phyloP scores from a whole-genome alignment of 768 basidiomycete species.

The Collybia sordida region DNA sequence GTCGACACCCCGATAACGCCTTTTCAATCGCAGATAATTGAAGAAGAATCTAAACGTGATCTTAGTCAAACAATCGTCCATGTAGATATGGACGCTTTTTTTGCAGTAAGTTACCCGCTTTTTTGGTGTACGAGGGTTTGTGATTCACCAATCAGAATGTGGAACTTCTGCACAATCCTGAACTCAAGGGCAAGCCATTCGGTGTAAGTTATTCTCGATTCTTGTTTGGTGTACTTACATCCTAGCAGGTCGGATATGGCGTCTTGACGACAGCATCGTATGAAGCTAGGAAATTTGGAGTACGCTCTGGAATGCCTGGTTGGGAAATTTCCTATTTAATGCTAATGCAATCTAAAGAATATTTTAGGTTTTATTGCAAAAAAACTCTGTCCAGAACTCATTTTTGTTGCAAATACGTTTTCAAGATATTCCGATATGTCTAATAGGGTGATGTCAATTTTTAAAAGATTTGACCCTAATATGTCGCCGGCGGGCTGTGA shows the following conservation, averaged over 20 bases:
- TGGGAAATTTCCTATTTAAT: constrained; percentile 11
- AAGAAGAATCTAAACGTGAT: constrained; percentile 76
- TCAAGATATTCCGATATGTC: constrained; percentile 72
- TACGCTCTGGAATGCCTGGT: constrained; percentile 97
- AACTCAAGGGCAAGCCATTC: constrained; percentile 70
- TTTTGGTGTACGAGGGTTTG: neutral
- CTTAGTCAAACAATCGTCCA: constrained; percentile 86
- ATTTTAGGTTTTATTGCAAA: constrained; percentile 81
- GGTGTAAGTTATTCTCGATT: constrained; percentile 43
- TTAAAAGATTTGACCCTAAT: constrained; percentile 70
- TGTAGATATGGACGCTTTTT: constrained; percentile 96
- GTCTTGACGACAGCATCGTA: constrained; percentile 90
- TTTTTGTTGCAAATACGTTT: constrained; percentile 60
- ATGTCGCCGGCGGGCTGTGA: constrained; percentile 81
- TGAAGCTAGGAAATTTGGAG: constrained; percentile 87
- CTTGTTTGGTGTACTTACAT: constrained; percentile 13
- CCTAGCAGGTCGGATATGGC: constrained; percentile 69
- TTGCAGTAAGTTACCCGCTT: constrained; percentile 41
- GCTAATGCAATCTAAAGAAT: neutral
- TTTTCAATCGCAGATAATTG: constrained; percentile 46
- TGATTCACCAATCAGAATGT: constrained; percentile 44
- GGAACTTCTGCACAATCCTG: constrained; percentile 65
- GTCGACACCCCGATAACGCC: neutral
- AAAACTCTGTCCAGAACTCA: constrained; percentile 90
- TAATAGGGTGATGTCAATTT: constrained; percentile 65